Base-by-base conservation (phyloP, 805 yeast genomes). In the Sugiyamaella valdiviana region DNA sequence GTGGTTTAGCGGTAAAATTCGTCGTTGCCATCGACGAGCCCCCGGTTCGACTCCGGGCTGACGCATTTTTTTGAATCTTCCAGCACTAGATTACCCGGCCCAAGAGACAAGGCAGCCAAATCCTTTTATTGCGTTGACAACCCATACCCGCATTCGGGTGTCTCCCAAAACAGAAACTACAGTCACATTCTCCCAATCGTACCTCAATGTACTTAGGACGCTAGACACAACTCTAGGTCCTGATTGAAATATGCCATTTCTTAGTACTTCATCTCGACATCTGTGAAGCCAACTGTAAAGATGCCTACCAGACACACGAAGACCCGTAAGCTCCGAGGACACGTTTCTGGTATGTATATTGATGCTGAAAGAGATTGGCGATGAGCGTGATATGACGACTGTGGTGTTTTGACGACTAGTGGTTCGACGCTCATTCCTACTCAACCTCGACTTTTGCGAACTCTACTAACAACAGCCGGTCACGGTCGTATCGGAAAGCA, bases 401-500 rank as follows among this genome's bases (percentile, higher is more conserved):
- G 26, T 4, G 32, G 14, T n/a, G 26, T 23, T 23, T 26, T 26
- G 32, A 10, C 6, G n/a, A 23, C n/a, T 26, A 3, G n/a, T 26
- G n/a, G n/a, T 26, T 26, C 14, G 32, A 26, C 9, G 32, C 32
- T n/a, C 26, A 9, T 23, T 23, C 9, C 26, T n/a, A n/a, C n/a
- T n/a, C n/a, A n/a, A n/a, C n/a, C n/a, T n/a, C n/a, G n/a, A 23
- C 9, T 9, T 6, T 23, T 23, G 6, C 9, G 26, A 26, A 10
- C 32, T n/a, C 9, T 26, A 4, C 26, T 23, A 22, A 39, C 26
- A 19, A 20, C 68, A 85, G 98, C 98, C 95, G 99, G 99, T 87
- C 83, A 91, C 77, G 99, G 99, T 86, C 95, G 99, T 83, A 79
- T 93, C 77, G 99, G 99, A 79, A 93, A 93, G 85, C 99, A 93